These are phyloP conservation scores for Amanita molliuscula DNA, from an alignment of 768 basidiomycete genomes.

Conservation along the genomic window DNA sequence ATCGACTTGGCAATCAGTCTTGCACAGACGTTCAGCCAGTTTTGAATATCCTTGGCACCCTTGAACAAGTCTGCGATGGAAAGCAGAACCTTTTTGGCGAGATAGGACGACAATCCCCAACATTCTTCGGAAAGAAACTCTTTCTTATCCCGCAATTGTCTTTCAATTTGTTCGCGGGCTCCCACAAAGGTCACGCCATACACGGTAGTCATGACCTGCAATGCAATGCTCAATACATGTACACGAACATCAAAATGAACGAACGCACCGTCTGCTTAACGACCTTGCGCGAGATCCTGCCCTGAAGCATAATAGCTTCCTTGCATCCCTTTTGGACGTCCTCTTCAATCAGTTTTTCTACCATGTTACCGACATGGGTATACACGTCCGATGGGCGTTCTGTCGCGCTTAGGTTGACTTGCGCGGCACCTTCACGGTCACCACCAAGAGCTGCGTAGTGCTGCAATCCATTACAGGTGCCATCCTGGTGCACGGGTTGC, in stretches of 20 bases:
- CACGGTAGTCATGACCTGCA: conserved; percentile 94
- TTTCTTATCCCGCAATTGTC: conserved; percentile 67
- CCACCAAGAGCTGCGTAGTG: conserved; percentile 98
- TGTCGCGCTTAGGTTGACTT: conserved; percentile 82
- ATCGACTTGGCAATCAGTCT: conserved; percentile 82
- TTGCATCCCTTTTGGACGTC: conserved; percentile 44
- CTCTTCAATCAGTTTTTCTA: conserved; percentile 52
- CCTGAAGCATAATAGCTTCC: conserved; percentile 52
- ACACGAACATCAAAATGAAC: neutral
- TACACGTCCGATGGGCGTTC: conserved; percentile 94
- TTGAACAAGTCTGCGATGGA: conserved; percentile 90
- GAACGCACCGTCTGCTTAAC: conserved; percentile 91
- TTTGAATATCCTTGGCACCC: conserved; percentile 88
- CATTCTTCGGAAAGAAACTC: conserved; percentile 65
- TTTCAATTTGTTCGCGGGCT: conserved; percentile 90
- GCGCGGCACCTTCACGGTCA: conserved; percentile 75
- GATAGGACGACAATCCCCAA: conserved; percentile 67
- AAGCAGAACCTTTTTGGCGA: conserved; percentile 68
- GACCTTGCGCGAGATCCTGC: conserved; percentile 83
- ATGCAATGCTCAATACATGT: conserved; percentile 13
- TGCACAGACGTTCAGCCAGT: conserved; percentile 79
- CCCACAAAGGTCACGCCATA: conserved; percentile 97
- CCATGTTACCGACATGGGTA: conserved; percentile 81
- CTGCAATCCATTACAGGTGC: conserved; percentile 96
- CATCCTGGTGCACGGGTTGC: conserved; percentile 95